These are phyloP conservation scores for Darksidea phi DNA, from an alignment of 495 filamentous ascomycete species.

Conservation along the genomic window DNA sequence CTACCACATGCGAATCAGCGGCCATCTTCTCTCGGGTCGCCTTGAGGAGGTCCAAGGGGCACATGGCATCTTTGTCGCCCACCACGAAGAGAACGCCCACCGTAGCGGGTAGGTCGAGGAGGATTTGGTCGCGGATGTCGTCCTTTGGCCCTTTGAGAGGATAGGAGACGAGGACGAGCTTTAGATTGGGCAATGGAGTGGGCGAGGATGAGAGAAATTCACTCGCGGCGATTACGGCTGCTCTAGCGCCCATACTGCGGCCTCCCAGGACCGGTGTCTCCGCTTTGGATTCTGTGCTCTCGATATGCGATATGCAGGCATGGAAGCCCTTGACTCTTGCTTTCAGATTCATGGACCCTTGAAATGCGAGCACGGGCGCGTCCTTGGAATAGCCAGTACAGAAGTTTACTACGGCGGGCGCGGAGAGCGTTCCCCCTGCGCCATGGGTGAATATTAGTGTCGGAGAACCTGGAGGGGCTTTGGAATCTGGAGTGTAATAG, in stretches of 20 bases:
- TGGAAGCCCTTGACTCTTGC: slow-evolving; percentile 41
- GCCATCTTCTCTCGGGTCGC: slow-evolving; percentile 42
- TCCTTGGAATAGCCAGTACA: slow-evolving; percentile 36
- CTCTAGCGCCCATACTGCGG: slow-evolving; percentile 46
- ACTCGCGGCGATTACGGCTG: slow-evolving; percentile 42
- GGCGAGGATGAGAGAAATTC: slow-evolving; percentile 6
- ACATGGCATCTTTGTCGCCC: slow-evolving; percentile 43
- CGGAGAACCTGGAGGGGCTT: background rate
- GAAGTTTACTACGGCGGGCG: slow-evolving; percentile 41
- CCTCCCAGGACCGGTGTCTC: slow-evolving; percentile 37
- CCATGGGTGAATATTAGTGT: slow-evolving; percentile 48
- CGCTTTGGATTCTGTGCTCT: background rate
- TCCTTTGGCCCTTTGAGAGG: slow-evolving; percentile 40
- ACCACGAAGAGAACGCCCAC: slow-evolving; percentile 43
- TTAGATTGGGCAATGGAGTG: slow-evolving; percentile 6
- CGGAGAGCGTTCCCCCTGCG: slow-evolving; percentile 42
- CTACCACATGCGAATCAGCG: slow-evolving; percentile 38
- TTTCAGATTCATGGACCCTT: slow-evolving; percentile 45
- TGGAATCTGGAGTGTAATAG: background rate
- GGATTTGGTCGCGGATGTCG: slow-evolving; percentile 41
- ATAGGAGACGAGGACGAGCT: slow-evolving; percentile 44
- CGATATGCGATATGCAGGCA: slow-evolving; percentile 28
- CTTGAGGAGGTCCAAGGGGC: slow-evolving; percentile 38
- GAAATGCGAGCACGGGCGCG: slow-evolving; percentile 38
- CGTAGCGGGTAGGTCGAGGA: slow-evolving; percentile 36